These are phyloP conservation scores for Silene uniflora DNA, from an alignment of 148 eudicot species.

Conservation along the genomic window DNA sequence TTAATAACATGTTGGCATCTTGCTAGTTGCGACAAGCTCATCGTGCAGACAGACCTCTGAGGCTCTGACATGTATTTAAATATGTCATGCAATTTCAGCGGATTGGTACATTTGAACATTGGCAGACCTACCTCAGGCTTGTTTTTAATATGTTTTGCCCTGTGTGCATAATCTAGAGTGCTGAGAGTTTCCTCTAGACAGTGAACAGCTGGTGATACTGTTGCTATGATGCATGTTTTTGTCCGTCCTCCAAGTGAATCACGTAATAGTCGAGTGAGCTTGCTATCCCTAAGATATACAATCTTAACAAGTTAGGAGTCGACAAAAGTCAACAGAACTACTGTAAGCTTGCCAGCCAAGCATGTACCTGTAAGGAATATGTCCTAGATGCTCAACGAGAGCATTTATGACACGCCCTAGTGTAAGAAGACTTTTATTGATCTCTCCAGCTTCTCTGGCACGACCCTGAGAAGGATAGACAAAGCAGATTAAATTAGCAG, in stretches of 20 bases:
- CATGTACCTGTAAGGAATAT: conserved; percentile 74
- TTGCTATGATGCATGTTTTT: conserved; percentile 92
- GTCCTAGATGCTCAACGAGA: conserved; percentile 93
- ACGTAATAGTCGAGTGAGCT: conserved; percentile 86
- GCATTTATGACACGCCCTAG: conserved; percentile 91
- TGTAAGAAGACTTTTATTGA: conserved; percentile 87
- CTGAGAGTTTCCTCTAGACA: conserved; percentile 92
- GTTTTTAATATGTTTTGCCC: conserved; percentile 83
- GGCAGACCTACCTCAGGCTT: conserved; percentile 71
- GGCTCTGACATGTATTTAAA: not conserved
- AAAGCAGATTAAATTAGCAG: not conserved
- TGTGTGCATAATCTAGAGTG: conserved; percentile 88
- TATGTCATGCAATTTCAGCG: not conserved
- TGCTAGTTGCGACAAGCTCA: not conserved
- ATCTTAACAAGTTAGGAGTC: conserved; percentile 14
- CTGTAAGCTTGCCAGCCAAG: not conserved
- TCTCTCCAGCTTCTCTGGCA: conserved; percentile 98
- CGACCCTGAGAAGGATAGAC: conserved; percentile 48
- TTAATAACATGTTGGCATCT: not conserved
- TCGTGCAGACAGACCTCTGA: not conserved
- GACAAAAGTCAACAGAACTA: not conserved
- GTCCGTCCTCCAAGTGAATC: conserved; percentile 93
- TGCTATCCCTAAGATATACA: conserved; percentile 62
- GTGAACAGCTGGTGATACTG: conserved; percentile 95
- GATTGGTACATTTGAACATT: not conserved